A percentile compares a stretch with the other conserved stretches of the same genome.
These are phyloP conservation scores for Podospora sp. DNA, from an alignment of 495 filamentous ascomycete genomes.

Conservation along the genomic window DNA sequence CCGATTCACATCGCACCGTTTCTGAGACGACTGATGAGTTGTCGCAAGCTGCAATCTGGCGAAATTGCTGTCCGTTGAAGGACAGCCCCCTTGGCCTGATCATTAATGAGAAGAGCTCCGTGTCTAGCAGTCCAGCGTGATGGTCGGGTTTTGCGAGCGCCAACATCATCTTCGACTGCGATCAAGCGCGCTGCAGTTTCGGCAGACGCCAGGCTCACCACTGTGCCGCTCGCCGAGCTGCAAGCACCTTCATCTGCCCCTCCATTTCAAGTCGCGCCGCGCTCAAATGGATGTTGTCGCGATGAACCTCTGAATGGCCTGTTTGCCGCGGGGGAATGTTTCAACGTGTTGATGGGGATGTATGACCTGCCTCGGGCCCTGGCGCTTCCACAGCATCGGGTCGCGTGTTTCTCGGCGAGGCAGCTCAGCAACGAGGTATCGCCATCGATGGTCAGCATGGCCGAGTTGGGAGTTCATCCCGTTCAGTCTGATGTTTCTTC, in stretches of 20 bases:
- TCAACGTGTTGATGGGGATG: background rate
- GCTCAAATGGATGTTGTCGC: background rate
- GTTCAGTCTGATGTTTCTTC: slow-evolving; percentile 9
- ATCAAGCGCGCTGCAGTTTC: slow-evolving; percentile 25
- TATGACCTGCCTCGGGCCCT: background rate
- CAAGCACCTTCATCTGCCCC: background rate
- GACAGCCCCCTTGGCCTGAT: too few species aligned
- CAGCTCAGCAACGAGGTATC: background rate
- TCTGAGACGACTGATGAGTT: background rate
- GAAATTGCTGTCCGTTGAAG: background rate
- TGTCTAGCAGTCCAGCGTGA: too few species aligned
- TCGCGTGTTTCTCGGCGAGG: background rate
- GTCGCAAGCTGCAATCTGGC: too few species aligned
- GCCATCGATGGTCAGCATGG: background rate
- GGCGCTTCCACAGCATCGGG: slow-evolving; percentile 15
- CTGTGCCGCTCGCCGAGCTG: slow-evolving; percentile 22
- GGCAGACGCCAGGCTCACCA: slow-evolving; percentile 19
- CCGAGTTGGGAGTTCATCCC: background rate
- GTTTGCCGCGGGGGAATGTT: slow-evolving; percentile 16
- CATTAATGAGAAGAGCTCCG: too few species aligned
- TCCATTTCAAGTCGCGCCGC: background rate
- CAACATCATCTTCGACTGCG: background rate
- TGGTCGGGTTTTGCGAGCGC: background rate
- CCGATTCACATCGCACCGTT: background rate
- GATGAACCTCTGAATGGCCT: slow-evolving; percentile 19